Evolutionary conservation across 352 stramenopile species (phyloP), one percentile per base, ranked within the genome.

Genomic region (Phytopythium oedochilum): DNA sequence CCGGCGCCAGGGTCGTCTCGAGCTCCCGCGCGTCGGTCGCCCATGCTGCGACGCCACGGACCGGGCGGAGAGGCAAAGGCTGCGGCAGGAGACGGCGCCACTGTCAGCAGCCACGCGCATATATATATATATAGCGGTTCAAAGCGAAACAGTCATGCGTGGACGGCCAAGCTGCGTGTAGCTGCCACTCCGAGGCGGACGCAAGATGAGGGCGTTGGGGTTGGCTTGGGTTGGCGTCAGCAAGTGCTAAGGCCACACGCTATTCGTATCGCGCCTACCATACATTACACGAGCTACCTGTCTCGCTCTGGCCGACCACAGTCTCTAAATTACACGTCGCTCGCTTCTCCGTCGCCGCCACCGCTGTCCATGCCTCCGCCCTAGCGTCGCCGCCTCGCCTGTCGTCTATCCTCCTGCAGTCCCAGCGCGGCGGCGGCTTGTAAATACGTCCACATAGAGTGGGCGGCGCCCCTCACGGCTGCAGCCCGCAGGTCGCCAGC

Each of bases 401-500:
- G 39, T 10, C 39, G 22, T 23, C 39, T 45, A 45, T 45, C 11
- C 3, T 23, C 39, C 25, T 23, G 18, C n/a, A 26, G 17, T 28
- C n/a, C n/a, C n/a, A 2, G 43, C 26, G 35, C 22, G 43, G 22
- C 23, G 43, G 12, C 43, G 23, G 23, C 22, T 10, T 34, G 23
- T 49, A 49, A 49, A 49, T 49, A 49, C 43, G 43, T 49, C 43
- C 43, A 25, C 25, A 22, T 49, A 22, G 22, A 34, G 43, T 31
- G 11, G 23, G 22, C 35, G 6, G 39, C 32, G 38, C 17, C 2
- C 38, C 46, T 73, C 47, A 77, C 61, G 58, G 64, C 60, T 83
- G 70, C 51, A 80, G 32, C 44, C 75, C 61, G 52, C 67, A 78
- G 5, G 66, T 63, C 22, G 69, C 55, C 28, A 82, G 55, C 28